Evolutionary conservation across 352 stramenopile species (phyloP).

Genomic region (Thalassiosira ordinaria): DNA sequence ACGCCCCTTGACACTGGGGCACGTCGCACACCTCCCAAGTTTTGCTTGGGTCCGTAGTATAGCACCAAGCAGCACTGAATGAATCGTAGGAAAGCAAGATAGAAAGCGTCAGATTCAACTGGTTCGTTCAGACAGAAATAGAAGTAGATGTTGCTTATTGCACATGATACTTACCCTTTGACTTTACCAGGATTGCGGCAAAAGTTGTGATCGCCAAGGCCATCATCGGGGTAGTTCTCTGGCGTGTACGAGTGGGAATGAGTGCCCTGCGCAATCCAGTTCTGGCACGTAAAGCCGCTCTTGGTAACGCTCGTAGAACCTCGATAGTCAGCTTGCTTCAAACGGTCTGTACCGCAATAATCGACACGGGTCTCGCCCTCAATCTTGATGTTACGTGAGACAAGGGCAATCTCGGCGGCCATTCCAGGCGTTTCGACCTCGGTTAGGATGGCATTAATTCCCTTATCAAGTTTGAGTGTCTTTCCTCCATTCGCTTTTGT

Average conservation of each 20-base stretch:
- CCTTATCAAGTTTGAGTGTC: slow-evolving; percentile 42
- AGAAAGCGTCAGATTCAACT: too few relatives aligned
- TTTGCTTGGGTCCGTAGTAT: too few relatives aligned
- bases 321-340: too few relatives aligned
- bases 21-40: too few relatives aligned
- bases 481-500: slow-evolving; percentile 19
- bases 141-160: too few relatives aligned
- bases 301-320: slow-evolving; percentile 18
- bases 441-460: slow-evolving; percentile 40
- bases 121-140: too few relatives aligned
- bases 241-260: slow-evolving; percentile 24
- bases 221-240: slow-evolving; percentile 28
- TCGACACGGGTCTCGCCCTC: slow-evolving; percentile 40
- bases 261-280: slow-evolving; percentile 24
- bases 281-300: slow-evolving; percentile 28
- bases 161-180: too few relatives aligned
- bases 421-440: slow-evolving; percentile 47
- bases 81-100: too few relatives aligned
- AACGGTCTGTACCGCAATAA: too few relatives aligned
- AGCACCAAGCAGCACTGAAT: too few relatives aligned
- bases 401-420: slow-evolving; percentile 54
- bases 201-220: slow-evolving; percentile 9
- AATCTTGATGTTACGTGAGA: slow-evolving; percentile 69
- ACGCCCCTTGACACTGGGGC: background rate
- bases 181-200: background rate